Percentiles rank a stretch among this genome's conserved stretches.
phyloP scores from a whole-genome alignment of 371 early-diverging fungal genomes.

The Phascolomyces articulosus region DNA sequence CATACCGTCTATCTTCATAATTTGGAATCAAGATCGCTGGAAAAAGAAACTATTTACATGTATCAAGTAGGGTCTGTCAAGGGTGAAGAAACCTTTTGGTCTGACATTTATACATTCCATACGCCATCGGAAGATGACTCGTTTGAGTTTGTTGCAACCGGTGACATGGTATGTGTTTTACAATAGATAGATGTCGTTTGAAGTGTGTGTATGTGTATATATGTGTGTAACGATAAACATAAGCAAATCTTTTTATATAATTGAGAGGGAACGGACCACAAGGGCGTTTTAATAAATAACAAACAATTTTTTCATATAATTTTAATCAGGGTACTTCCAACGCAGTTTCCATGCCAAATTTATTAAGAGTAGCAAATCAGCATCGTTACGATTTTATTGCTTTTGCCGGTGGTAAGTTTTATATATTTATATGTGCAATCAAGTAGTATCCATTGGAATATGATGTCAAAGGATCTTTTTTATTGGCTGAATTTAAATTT shows the following conservation, averaged over 20 bases:
- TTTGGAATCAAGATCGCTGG: slow-evolving; percentile 20
- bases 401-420: slow-evolving; percentile 23
- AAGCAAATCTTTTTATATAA: no score
- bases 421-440: no score
- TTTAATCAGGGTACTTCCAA: slow-evolving; percentile 29
- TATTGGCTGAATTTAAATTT: no score
- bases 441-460: no score
- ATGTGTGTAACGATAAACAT: not conserved
- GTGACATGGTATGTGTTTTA: slow-evolving; percentile 27
- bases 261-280: no score
- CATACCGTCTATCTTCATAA: slow-evolving; percentile 40
- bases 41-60: slow-evolving; percentile 24
- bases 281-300: no score
- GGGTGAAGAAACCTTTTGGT: slow-evolving; percentile 3
- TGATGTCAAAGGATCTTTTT: no score
- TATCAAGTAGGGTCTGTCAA: slow-evolving; percentile 27
- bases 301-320: not conserved
- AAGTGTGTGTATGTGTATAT: not conserved
- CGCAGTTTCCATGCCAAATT: slow-evolving; percentile 29
- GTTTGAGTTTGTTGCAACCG: slow-evolving; percentile 33
- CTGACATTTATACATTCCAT: slow-evolving; percentile 19
- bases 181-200: not conserved
- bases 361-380: slow-evolving; percentile 21
- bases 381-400: slow-evolving; percentile 40
- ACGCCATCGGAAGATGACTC: slow-evolving; percentile 6